These are phyloP conservation scores for Quercus variabilis DNA, from an alignment of 306 rosid genomes.

Conservation along the genomic window DNA sequence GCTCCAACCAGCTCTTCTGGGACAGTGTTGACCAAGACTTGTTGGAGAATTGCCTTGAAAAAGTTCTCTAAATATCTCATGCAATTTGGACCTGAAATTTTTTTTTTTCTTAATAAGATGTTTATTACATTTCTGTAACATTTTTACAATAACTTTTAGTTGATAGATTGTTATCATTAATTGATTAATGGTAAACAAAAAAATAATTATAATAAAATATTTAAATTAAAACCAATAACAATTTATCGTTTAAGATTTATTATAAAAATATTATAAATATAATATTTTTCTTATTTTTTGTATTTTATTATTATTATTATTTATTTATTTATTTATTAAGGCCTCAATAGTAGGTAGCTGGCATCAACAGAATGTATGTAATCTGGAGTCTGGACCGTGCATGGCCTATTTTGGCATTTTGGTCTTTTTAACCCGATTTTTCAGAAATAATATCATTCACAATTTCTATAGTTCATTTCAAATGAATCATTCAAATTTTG, in stretches of 20 bases:
- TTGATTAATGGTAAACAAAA: too few species aligned
- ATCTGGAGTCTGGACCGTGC: background rate
- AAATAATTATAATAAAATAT: too few species aligned
- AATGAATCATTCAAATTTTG: too few species aligned
- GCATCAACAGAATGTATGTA: background rate
- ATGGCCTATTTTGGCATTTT: background rate
- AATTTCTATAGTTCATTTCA: too few species aligned
- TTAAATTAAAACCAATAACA: rapidly evolving
- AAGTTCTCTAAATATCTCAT: constrained; percentile 20
- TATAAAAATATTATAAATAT: rapidly evolving
- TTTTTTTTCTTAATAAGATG: background rate
- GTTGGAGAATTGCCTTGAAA: constrained; percentile 8
- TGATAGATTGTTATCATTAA: too few species aligned
- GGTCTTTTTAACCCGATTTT: background rate
- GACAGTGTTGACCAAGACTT: constrained; percentile 35
- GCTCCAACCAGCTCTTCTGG: constrained; percentile 20
- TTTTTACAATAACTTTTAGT: too few species aligned
- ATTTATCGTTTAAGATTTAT: rapidly evolving
- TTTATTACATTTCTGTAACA: background rate
- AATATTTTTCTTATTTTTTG: background rate
- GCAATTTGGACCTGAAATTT: constrained; percentile 11
- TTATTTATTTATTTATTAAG: background rate
- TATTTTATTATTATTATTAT: background rate
- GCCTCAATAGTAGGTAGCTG: background rate
- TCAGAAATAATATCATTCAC: too few species aligned